Percentiles rank a stretch among this genome's conserved stretches.
These are phyloP conservation scores for Kodamaea laetipori DNA, from an alignment of 805 yeast genomes.

Conservation along the genomic window DNA sequence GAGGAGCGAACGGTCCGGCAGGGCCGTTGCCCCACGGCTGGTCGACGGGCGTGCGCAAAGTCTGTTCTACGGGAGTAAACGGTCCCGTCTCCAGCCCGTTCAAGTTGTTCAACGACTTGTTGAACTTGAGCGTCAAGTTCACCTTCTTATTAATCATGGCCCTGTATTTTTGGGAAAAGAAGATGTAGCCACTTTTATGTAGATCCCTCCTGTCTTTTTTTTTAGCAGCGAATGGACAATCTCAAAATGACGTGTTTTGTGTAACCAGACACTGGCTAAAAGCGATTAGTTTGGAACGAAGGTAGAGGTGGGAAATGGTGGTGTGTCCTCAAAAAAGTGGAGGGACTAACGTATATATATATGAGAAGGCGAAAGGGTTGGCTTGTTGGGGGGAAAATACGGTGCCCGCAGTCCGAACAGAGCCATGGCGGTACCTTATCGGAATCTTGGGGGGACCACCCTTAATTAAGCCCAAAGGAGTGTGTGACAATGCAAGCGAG, in stretches of 20 bases:
- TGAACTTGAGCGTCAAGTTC: constrained; percentile 37
- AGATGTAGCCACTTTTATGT: too few relatives aligned
- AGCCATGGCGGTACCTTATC: too few relatives aligned
- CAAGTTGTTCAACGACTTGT: constrained; percentile 30
- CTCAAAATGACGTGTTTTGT: constrained; percentile 6
- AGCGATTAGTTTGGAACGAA: background rate
- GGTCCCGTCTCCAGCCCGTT: constrained; percentile 28
- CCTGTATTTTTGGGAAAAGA: background rate
- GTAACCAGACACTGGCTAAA: constrained; percentile 1
- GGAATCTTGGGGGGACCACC: too few relatives aligned
- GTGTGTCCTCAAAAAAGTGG: too few relatives aligned
- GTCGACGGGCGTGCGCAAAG: constrained; percentile 42
- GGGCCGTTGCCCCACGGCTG: constrained; percentile 20
- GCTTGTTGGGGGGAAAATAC: too few relatives aligned
- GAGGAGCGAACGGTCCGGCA: constrained; percentile 10
- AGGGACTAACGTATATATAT: too few relatives aligned
- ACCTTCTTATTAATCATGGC: constrained; percentile 21
- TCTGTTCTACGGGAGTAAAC: constrained; percentile 49
- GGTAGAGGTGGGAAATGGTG: background rate
- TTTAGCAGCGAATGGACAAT: constrained; percentile 3
- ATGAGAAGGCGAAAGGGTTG: too few relatives aligned
- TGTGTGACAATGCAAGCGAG: too few relatives aligned
- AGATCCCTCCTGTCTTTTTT: background rate
- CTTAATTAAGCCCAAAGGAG: too few relatives aligned
- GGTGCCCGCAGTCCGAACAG: too few relatives aligned